A percentile compares a stretch with the other conserved stretches of the same genome.
These are phyloP conservation scores for Bathelium albidoporum DNA, from an alignment of 495 filamentous ascomycete genomes.

Conservation along the genomic window DNA sequence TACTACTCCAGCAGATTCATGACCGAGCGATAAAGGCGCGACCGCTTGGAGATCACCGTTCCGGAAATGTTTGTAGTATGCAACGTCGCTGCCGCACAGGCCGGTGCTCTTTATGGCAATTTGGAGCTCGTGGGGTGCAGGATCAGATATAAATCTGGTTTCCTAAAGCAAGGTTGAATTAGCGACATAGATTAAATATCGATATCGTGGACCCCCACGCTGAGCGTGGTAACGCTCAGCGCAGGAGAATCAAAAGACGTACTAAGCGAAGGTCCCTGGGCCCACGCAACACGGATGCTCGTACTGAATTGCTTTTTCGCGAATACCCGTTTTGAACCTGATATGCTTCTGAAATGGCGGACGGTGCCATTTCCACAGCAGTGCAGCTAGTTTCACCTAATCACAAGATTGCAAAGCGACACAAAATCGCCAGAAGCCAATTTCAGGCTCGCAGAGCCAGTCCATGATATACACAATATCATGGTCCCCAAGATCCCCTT, in stretches of 20 bases:
- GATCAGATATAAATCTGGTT: constrained; percentile 34
- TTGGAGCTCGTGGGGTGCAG: constrained; percentile 43
- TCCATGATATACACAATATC: background rate
- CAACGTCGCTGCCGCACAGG: constrained; percentile 55
- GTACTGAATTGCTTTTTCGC: constrained; percentile 20
- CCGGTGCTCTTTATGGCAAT: constrained; percentile 49
- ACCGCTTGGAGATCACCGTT: constrained; percentile 56
- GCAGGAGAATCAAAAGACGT: constrained; percentile 16
- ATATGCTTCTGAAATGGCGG: constrained; percentile 25
- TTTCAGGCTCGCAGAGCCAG: background rate
- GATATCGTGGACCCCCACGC: constrained; percentile 15
- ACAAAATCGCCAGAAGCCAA: background rate
- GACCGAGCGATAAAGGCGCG: constrained; percentile 53
- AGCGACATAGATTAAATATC: constrained; percentile 2
- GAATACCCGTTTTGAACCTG: constrained; percentile 23
- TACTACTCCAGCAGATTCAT: constrained; percentile 51
- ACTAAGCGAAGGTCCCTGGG: constrained; percentile 28
- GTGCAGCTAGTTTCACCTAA: background rate
- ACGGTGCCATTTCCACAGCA: constrained; percentile 23
- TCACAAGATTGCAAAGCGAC: background rate
- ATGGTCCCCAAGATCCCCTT: background rate
- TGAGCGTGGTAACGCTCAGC: constrained; percentile 15
- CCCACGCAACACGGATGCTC: constrained; percentile 26
- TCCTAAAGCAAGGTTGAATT: constrained; percentile 33
- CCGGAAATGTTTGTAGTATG: constrained; percentile 57